A percentile compares a stretch with the other conserved stretches of the same genome.
Evolutionary conservation across 805 yeast genomes (phyloP).

Genomic region (Starmera amethionina): DNA sequence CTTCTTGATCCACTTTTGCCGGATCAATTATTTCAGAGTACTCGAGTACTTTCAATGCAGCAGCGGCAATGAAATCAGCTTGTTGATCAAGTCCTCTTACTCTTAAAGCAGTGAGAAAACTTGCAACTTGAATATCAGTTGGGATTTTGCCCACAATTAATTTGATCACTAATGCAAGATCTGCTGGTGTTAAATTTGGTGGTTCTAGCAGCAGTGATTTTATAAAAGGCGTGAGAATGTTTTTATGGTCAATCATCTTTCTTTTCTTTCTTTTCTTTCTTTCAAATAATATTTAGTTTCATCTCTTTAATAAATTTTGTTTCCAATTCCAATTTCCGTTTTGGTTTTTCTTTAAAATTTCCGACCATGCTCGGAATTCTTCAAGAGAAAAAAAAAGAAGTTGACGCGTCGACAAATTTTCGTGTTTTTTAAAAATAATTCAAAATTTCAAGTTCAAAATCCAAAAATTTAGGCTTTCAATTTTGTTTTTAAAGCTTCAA

Average conservation of each 20-base stretch:
- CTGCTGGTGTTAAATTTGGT: conserved; percentile 51
- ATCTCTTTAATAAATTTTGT: no score
- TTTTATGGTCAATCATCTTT: neutral
- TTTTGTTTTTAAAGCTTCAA: no score
- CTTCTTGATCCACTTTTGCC: conserved; percentile 32
- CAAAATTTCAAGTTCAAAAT: no score
- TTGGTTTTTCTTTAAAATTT: neutral
- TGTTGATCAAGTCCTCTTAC: conserved; percentile 68
- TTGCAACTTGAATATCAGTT: conserved; percentile 59
- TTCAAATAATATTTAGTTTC: no score
- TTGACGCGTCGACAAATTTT: no score
- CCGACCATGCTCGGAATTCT: neutral
- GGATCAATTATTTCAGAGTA: conserved; percentile 49
- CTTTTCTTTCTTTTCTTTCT: no score
- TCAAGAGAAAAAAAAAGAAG: neutral
- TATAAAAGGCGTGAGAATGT: conserved; percentile 42
- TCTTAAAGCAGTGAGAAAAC: conserved; percentile 74
- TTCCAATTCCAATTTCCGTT: no score
- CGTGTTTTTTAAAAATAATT: no score
- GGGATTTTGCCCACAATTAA: conserved; percentile 52
- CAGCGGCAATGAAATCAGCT: conserved; percentile 76
- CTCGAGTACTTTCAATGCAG: conserved; percentile 65
- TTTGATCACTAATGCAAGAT: conserved; percentile 53
- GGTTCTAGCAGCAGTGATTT: conserved; percentile 54
- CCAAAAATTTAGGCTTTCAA: no score